Conservation (phyloP, 2,329 filamentous ascomycete genomes). For the Meredithiella fracta region DNA sequence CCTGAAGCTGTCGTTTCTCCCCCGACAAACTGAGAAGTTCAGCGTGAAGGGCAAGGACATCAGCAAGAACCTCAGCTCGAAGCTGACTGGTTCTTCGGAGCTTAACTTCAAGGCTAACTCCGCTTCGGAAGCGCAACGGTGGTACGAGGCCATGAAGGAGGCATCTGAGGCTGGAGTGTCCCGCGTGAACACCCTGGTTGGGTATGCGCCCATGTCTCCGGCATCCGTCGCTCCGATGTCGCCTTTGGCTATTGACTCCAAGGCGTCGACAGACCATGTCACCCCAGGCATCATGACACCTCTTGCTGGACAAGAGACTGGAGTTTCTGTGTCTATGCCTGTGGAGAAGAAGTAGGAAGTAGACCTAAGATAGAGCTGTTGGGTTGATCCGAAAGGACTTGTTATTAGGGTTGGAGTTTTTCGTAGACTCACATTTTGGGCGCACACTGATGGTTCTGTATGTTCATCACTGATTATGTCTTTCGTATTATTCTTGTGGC, state of each 20-base stretch:
- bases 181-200: slow-evolving; percentile 13
- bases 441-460: no score
- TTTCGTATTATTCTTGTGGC: no score
- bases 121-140: slow-evolving; percentile 62
- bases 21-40: slow-evolving; percentile 67
- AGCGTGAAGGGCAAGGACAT: slow-evolving; percentile 89
- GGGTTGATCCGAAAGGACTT: neutral
- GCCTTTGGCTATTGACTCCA: slow-evolving; percentile 16
- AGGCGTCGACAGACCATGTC: slow-evolving; percentile 9
- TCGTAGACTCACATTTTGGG: neutral
- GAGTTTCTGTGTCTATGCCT: slow-evolving; percentile 5
- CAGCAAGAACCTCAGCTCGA: slow-evolving; percentile 62
- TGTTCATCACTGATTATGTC: no score
- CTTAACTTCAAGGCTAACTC: slow-evolving; percentile 78
- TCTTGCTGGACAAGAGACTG: slow-evolving; percentile 12
- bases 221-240: slow-evolving; percentile 20
- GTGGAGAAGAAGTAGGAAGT: slow-evolving; percentile 3
- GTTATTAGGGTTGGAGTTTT: neutral
- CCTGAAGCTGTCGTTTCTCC: slow-evolving; percentile 70
- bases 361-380: neutral
- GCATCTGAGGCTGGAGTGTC: slow-evolving; percentile 37
- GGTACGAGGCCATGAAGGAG: slow-evolving; percentile 57
- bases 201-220: slow-evolving; percentile 20
- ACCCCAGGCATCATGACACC: slow-evolving; percentile 16
- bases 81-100: slow-evolving; percentile 65